Conservation (phyloP, 306 rosid genomes). For the Benincasa hispida region DNA sequence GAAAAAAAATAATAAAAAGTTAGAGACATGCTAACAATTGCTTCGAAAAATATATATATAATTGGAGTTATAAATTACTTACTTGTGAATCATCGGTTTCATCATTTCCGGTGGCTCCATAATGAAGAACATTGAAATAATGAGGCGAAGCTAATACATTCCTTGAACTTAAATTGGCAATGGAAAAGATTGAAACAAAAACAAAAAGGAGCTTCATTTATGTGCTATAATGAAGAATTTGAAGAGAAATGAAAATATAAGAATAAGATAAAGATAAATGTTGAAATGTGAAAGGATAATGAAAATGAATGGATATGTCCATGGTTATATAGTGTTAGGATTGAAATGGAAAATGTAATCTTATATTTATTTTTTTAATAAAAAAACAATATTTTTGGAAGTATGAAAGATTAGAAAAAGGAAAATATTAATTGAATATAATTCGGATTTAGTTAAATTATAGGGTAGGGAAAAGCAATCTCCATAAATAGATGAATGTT, state of each 20-base stretch:
- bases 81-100: conserved; percentile 32
- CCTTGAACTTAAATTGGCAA: background rate
- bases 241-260: background rate
- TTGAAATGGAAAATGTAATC: background rate
- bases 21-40: background rate
- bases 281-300: background rate
- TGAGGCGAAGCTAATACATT: background rate
- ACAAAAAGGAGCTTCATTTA: background rate
- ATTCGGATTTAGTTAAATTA: background rate
- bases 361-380: no score
- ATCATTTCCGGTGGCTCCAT: conserved; percentile 35
- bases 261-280: background rate
- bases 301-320: background rate
- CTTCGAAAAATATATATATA: no score
- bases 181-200: background rate
- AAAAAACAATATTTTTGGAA: background rate
- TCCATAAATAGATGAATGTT: background rate
- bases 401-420: background rate
- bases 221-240: background rate
- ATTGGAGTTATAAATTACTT: background rate
- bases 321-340: background rate
- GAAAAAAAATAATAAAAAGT: background rate
- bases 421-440: background rate
- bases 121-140: conserved; percentile 19
- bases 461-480: background rate